These are phyloP conservation scores for Epichloe coenophiala DNA, from an alignment of 2,329 filamentous ascomycete genomes.

Conservation along the genomic window DNA sequence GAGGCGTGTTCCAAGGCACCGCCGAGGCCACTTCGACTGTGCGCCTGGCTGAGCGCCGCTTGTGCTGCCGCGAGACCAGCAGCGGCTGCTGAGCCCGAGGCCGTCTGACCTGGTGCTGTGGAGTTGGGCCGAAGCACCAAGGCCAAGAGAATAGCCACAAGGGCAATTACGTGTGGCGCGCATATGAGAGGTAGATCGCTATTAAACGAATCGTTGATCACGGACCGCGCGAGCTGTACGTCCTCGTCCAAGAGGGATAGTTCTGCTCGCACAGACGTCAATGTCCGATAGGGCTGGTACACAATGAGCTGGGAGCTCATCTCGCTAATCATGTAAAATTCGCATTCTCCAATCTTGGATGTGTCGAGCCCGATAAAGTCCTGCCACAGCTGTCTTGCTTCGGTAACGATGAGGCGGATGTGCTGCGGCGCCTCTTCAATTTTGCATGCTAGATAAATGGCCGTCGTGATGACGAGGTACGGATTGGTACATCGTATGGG, in stretches of 20 bases:
- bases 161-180: conserved; percentile 76
- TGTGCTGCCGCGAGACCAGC: conserved; percentile 36
- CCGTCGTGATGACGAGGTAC: conserved; percentile 83
- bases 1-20: conserved; percentile 5
- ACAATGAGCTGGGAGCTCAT: conserved; percentile 82
- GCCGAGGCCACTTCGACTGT: conserved; percentile 17
- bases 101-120: conserved; percentile 15
- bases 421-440: conserved; percentile 97
- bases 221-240: conserved; percentile 59
- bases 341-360: conserved; percentile 80
- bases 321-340: conserved; percentile 84
- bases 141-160: conserved; percentile 72
- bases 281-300: conserved; percentile 78
- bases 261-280: conserved; percentile 56
- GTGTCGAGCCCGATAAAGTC: conserved; percentile 65
- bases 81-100: conserved; percentile 18
- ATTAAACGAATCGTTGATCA: conserved; percentile 87
- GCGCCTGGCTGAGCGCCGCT: conserved; percentile 33
- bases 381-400: conserved; percentile 76
- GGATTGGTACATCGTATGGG: conserved; percentile 89
- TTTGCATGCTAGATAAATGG: conserved; percentile 90
- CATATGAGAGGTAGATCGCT: conserved; percentile 81
- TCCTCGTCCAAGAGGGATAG: conserved; percentile 68
- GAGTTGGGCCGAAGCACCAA: conserved; percentile 60
- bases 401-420: conserved; percentile 77